Evolutionary conservation across 371 early-diverging fungal species (phyloP).

Genomic region (Apophysomyces variabilis): DNA sequence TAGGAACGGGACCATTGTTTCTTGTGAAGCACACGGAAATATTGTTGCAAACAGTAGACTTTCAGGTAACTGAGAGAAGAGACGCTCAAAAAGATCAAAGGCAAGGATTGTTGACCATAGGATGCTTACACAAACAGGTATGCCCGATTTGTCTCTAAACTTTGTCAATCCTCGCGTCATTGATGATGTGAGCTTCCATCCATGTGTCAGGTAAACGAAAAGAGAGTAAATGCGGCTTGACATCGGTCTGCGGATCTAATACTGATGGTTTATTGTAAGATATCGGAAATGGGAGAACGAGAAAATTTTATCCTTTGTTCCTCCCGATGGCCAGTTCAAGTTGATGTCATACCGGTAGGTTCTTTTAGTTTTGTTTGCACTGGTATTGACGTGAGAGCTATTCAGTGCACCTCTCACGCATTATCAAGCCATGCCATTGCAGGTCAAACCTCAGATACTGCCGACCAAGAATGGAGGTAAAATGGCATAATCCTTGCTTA

Average conservation of each 20-base stretch:
- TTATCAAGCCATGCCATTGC: conserved; percentile 65
- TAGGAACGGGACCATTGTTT: conserved; percentile 74
- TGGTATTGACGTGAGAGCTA: background rate
- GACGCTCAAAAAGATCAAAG: background rate
- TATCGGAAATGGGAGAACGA: conserved; percentile 82
- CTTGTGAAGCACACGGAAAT: conserved; percentile 81
- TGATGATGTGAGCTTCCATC: conserved; percentile 89
- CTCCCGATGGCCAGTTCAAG: conserved; percentile 92
- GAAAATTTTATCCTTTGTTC: conserved; percentile 85
- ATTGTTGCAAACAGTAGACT: conserved; percentile 78
- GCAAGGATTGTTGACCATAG: background rate
- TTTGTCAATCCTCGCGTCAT: conserved; percentile 76
- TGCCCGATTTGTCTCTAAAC: conserved; percentile 85
- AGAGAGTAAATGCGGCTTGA: background rate
- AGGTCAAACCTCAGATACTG: conserved; percentile 66
- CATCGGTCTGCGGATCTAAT: background rate
- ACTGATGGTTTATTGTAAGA: conserved; percentile 17
- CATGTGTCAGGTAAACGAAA: conserved; percentile 73
- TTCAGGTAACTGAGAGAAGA: conserved; percentile 57
- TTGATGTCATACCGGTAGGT: conserved; percentile 81
- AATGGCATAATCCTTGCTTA: background rate
- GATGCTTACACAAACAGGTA: conserved; percentile 47
- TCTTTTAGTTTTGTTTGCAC: background rate
- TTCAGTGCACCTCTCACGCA: conserved; percentile 64
- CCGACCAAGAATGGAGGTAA: conserved; percentile 56